phyloP scores from a whole-genome alignment of 225 moss, liverwort and hornwort species.

The Physcomitrellopsis africana region DNA sequence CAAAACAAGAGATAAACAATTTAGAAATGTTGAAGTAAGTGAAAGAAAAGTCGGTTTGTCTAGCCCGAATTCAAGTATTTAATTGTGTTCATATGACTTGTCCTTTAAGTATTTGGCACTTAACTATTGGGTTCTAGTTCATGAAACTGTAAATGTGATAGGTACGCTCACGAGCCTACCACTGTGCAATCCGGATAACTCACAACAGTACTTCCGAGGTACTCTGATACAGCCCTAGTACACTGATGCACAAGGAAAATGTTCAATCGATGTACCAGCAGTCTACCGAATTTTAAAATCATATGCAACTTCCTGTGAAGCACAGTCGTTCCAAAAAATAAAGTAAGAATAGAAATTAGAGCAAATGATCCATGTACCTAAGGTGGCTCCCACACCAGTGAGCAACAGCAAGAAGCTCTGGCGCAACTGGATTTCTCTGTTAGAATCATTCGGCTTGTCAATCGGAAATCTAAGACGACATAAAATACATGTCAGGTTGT shows the following conservation, averaged over 20 bases:
- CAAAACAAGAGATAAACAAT: neutral
- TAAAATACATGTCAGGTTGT: neutral
- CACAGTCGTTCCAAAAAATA: constrained; percentile 7
- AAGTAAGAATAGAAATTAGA: neutral
- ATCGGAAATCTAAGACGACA: neutral
- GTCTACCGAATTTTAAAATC: neutral
- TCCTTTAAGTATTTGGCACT: neutral
- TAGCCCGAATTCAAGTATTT: neutral
- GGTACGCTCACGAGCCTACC: neutral
- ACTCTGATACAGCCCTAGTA: neutral
- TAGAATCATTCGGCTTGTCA: neutral
- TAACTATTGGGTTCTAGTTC: neutral
- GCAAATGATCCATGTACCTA: constrained; percentile 25
- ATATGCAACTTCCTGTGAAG: neutral
- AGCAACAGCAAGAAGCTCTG: constrained; percentile 39
- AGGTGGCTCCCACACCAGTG: constrained; percentile 30
- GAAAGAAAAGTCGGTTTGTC: neutral
- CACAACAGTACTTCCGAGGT: neutral
- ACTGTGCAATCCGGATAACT: neutral
- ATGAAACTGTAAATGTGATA: neutral
- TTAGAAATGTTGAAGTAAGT: constrained; percentile 9
- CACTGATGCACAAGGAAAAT: neutral
- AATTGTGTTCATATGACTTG: neutral
- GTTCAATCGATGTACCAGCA: neutral
- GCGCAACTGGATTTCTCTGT: constrained; percentile 28